Conservation (phyloP, 2,329 filamentous ascomycete species). For the Chaetomiaceae sp. region DNA sequence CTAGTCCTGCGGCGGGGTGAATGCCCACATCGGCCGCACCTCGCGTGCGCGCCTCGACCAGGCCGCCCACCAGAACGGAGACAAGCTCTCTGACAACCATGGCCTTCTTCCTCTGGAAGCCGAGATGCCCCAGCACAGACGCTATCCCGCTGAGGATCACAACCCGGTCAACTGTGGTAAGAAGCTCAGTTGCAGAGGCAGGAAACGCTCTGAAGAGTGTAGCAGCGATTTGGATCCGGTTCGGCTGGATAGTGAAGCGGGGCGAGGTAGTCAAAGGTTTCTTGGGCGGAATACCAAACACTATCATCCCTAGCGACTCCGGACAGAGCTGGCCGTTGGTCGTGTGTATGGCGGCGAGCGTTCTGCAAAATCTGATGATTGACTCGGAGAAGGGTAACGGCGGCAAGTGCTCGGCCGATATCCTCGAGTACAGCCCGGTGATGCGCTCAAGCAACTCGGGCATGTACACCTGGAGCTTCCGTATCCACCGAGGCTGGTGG, state of each 20-base stretch:
- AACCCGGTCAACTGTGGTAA: slow-evolving; percentile 71
- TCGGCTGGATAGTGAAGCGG: slow-evolving; percentile 52
- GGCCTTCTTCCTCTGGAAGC: slow-evolving; percentile 82
- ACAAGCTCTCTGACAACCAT: slow-evolving; percentile 85
- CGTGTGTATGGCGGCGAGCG: slow-evolving; percentile 63
- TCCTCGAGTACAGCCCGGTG: slow-evolving; percentile 66
- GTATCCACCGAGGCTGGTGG: slow-evolving; percentile 49
- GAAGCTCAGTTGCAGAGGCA: slow-evolving; percentile 57
- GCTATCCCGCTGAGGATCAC: slow-evolving; percentile 81
- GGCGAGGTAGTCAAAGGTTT: slow-evolving; percentile 49
- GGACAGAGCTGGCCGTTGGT: slow-evolving; percentile 59
- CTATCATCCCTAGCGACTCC: slow-evolving; percentile 58
- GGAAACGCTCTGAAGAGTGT: slow-evolving; percentile 68
- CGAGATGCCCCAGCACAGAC: slow-evolving; percentile 74
- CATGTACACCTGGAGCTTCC: slow-evolving; percentile 54
- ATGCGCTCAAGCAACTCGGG: slow-evolving; percentile 75
- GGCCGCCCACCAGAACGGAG: slow-evolving; percentile 72
- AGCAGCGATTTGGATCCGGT: slow-evolving; percentile 59
- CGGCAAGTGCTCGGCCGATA: slow-evolving; percentile 66
- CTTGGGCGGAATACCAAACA: slow-evolving; percentile 55
- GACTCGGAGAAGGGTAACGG: slow-evolving; percentile 68
- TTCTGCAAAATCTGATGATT: slow-evolving; percentile 67
- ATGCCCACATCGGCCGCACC: slow-evolving; percentile 95
- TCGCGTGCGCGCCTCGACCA: slow-evolving; percentile 86
- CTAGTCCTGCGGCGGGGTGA: slow-evolving; percentile 83